phyloP scores from a whole-genome alignment of 371 early-diverging fungal genomes.

The Apophysomyces ossiformis region DNA sequence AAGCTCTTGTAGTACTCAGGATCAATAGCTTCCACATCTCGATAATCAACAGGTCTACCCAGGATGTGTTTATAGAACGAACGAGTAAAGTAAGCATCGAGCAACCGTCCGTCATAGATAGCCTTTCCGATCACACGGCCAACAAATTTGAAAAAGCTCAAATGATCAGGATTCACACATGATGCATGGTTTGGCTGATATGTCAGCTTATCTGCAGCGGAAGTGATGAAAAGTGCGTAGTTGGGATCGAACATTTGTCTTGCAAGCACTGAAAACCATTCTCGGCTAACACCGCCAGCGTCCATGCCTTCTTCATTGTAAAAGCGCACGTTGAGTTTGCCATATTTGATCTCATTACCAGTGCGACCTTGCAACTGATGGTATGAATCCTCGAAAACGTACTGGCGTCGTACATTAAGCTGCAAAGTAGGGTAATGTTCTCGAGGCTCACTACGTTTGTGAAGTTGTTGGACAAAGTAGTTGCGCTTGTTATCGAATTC shows the following conservation, averaged over 20 bases:
- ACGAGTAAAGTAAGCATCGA: slow-evolving; percentile 97
- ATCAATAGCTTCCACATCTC: slow-evolving; percentile 98
- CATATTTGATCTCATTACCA: slow-evolving; percentile 93
- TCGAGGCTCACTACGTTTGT: slow-evolving; percentile 73
- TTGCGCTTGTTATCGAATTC: slow-evolving; percentile 99
- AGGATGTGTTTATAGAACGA: slow-evolving; percentile 99
- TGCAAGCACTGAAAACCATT: slow-evolving; percentile 98
- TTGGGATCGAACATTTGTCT: slow-evolving; percentile 99
- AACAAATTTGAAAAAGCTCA: slow-evolving; percentile 97
- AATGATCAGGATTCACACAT: slow-evolving; percentile 94
- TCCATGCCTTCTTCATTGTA: slow-evolving; percentile 98
- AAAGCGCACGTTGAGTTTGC: slow-evolving; percentile 94
- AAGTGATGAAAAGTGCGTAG: slow-evolving; percentile 96
- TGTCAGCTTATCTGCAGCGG: slow-evolving; percentile 94
- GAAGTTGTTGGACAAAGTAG: slow-evolving; percentile 94
- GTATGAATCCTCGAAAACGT: slow-evolving; percentile 97
- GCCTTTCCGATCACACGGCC: slow-evolving; percentile 99
- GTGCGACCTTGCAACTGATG: slow-evolving; percentile 89
- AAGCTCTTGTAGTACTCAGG: slow-evolving; percentile 97
- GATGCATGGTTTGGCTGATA: slow-evolving; percentile 98
- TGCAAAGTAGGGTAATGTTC: slow-evolving; percentile 77
- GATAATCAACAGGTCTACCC: slow-evolving; percentile 88
- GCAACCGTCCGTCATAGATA: slow-evolving; percentile 92
- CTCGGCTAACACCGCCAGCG: slow-evolving; percentile 98
- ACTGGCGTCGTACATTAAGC: slow-evolving; percentile 91